phyloP scores from a whole-genome alignment of 202 grass and related monocot species.

The Setaria italica region DNA sequence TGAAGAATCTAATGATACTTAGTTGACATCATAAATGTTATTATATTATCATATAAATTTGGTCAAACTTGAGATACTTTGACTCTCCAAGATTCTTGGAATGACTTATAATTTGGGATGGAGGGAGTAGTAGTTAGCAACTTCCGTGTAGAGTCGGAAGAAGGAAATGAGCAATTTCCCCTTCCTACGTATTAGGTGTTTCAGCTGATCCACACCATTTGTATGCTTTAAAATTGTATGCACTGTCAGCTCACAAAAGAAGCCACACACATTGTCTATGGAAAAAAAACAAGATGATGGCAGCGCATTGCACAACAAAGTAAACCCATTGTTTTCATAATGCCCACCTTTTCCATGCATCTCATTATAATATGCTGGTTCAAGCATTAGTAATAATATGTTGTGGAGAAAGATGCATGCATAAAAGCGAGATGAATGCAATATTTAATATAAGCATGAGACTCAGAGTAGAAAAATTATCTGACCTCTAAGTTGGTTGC shows the following conservation, averaged over 20 bases:
- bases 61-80: too few relatives aligned
- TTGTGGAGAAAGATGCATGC: background rate
- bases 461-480: slow-evolving; percentile 20
- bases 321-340: background rate
- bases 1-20: too few relatives aligned
- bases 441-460: slow-evolving; percentile 20
- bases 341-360: background rate
- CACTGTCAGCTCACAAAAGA: background rate
- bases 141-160: background rate
- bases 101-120: too few relatives aligned
- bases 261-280: background rate
- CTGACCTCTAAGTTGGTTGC: slow-evolving; percentile 88
- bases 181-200: background rate
- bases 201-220: background rate
- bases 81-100: too few relatives aligned
- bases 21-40: too few relatives aligned
- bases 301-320: background rate
- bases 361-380: slow-evolving; percentile 12
- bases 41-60: too few relatives aligned
- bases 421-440: slow-evolving; percentile 10
- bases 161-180: background rate
- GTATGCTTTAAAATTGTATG: background rate
- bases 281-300: background rate
- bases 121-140: background rate
- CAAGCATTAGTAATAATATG: slow-evolving; percentile 40